Evolutionary conservation across 1,284 basidiomycete species (phyloP), one percentile per base, ranked within the genome.

Genomic region (Gymnopus androsaceus): DNA sequence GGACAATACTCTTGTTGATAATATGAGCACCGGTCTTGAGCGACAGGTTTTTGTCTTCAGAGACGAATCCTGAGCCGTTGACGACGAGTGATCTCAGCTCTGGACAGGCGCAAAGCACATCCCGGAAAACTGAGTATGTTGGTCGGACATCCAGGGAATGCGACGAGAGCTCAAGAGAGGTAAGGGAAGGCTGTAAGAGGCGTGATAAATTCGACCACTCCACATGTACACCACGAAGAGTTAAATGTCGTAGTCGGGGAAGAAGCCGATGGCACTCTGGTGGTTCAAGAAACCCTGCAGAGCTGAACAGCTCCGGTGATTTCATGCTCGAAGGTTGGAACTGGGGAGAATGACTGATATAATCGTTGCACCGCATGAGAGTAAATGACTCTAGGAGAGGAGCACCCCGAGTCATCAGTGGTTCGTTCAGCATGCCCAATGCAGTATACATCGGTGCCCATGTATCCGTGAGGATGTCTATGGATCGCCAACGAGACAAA

Each of bases 301-400:
- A 36, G 12, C 36, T 46, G 27, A 79, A 68, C 51, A 74, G 73
- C 5, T 61, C 57, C 4, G 71, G 70, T n/a, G 68, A 65, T 56
- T 69, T 71, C 61, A 76, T 66, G 4, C 67, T 60, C n/a, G 55
- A 48, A 3, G 80, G 78, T 58, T 71, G 69, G 64, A 83, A 83
- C 37, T 67, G 63, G 21, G 69, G 68, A 12, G 68, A 69, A 63
- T 77, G 78, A 60, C 76, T 75, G 54, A 75, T 72, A 61, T 76
- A 82, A 54, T 81, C 78, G 61, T 83, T 83, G 66, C 79, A 84
- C 31, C 78, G 77, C 75, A 82, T 81, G 17, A 85, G 69, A 23
- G 75, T 74, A 37, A 85, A 66, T 14, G 71, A 75, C 67, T 81
- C 75, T 44, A 83, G 73, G n/a, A 66, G 59, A 6, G 80, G 76